phyloP scores from a whole-genome alignment of 1,139 yeast species.

The Taphrina wiesneri region DNA sequence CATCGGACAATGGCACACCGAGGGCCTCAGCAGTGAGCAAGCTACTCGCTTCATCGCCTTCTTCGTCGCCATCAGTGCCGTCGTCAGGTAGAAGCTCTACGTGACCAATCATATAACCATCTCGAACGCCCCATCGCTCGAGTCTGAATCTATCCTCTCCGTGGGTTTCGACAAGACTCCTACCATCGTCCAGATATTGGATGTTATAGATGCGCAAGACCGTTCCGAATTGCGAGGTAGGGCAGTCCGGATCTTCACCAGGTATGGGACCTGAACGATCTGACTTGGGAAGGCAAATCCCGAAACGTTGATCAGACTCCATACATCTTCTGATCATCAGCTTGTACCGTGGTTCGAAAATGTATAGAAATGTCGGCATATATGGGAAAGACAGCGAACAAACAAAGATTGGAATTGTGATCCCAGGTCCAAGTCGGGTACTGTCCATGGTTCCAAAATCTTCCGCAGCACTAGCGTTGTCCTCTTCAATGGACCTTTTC shows the following conservation, averaged over 20 bases:
- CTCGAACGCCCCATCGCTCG: slow-evolving; percentile 29
- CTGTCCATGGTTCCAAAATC: slow-evolving; percentile 25
- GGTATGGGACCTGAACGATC: neutral
- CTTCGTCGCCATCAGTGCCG: slow-evolving; percentile 30
- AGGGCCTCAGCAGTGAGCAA: slow-evolving; percentile 23
- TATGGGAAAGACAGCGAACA: slow-evolving; percentile 36
- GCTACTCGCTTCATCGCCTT: slow-evolving; percentile 9
- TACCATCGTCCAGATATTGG: slow-evolving; percentile 33
- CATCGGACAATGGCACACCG: neutral
- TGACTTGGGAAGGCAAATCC: slow-evolving; percentile 26
- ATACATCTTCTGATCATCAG: slow-evolving; percentile 36
- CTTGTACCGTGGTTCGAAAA: slow-evolving; percentile 37
- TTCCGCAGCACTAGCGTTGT: slow-evolving; percentile 27
- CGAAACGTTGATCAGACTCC: slow-evolving; percentile 34
- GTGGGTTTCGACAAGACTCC: slow-evolving; percentile 29
- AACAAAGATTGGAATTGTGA: slow-evolving; percentile 34
- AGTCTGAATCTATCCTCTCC: slow-evolving; percentile 34
- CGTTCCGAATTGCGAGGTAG: slow-evolving; percentile 31
- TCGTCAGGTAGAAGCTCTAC: slow-evolving; percentile 30
- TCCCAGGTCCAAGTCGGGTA: slow-evolving; percentile 32
- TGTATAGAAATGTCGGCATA: slow-evolving; percentile 36
- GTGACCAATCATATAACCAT: slow-evolving; percentile 30
- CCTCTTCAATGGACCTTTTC: slow-evolving; percentile 17
- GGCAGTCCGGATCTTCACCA: slow-evolving; percentile 31
- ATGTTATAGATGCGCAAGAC: slow-evolving; percentile 22